Conservation (phyloP, 306 rosid genomes). For the Vigna reflexopilosa region DNA sequence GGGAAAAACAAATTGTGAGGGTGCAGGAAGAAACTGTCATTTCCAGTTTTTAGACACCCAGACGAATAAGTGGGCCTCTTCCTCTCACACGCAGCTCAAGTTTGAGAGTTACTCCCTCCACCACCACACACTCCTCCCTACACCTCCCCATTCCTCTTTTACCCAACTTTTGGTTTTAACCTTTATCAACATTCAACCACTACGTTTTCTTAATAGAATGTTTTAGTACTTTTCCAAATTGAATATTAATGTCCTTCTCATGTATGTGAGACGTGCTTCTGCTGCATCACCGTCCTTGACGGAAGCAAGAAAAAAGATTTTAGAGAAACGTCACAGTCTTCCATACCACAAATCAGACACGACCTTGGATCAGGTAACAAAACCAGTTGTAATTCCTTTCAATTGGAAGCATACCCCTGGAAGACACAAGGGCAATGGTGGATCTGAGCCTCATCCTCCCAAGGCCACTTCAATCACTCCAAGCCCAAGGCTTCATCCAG, state of each 20-base stretch:
- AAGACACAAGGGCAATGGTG: slow-evolving; percentile 60
- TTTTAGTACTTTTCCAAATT: slow-evolving; percentile 41
- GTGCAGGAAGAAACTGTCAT: no score
- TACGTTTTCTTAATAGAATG: no score
- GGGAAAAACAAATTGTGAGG: no score
- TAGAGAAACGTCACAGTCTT: slow-evolving; percentile 57
- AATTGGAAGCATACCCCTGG: slow-evolving; percentile 95
- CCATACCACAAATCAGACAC: slow-evolving; percentile 54
- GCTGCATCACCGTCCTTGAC: slow-evolving; percentile 52
- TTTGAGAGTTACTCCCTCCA: no score
- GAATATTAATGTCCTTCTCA: slow-evolving; percentile 82
- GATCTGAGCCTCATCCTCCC: slow-evolving; percentile 48
- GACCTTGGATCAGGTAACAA: slow-evolving; percentile 63
- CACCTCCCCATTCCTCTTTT: no score
- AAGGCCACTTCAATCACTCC: slow-evolving; percentile 55
- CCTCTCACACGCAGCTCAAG: no score
- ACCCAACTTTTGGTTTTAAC: no score
- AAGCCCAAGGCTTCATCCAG: slow-evolving; percentile 75
- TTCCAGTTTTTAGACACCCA: no score
- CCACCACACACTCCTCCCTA: no score
- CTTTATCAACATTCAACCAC: no score
- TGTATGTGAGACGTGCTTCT: slow-evolving; percentile 85
- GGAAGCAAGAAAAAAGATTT: slow-evolving; percentile 53
- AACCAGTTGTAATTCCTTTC: slow-evolving; percentile 87
- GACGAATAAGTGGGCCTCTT: no score